Conservation (phyloP, 106 monocot genomes). For the Alisma plantagoaquatica region DNA sequence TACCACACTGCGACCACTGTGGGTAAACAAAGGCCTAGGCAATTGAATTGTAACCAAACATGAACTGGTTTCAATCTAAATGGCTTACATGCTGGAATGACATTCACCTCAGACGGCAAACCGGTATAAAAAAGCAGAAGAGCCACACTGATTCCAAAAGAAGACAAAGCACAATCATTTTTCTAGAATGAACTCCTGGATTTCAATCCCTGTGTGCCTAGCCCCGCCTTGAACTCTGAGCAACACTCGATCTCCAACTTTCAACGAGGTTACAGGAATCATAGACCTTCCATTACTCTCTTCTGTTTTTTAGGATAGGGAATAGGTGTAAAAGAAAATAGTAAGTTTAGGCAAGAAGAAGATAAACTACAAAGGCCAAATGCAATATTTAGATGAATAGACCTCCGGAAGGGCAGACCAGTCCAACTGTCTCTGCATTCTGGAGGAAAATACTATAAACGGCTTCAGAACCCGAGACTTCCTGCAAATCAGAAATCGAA, state of each 20-base stretch:
- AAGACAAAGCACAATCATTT: slow-evolving; percentile 3
- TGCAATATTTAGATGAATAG: too few relatives aligned
- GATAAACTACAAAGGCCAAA: background rate
- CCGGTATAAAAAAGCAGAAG: too few relatives aligned
- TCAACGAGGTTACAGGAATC: slow-evolving; percentile 19
- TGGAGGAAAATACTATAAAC: slow-evolving; percentile 19
- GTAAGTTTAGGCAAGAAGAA: background rate
- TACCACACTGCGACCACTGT: too few relatives aligned
- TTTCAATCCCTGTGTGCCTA: slow-evolving; percentile 23
- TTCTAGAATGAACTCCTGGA: slow-evolving; percentile 23
- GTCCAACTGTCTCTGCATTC: slow-evolving; percentile 29
- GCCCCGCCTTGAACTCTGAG: slow-evolving; percentile 18
- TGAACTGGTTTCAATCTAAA: too few relatives aligned
- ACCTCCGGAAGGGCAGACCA: slow-evolving; percentile 19
- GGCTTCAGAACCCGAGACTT: slow-evolving; percentile 6
- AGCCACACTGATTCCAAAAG: background rate
- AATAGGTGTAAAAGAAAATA: background rate
- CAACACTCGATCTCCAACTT: slow-evolving; percentile 13
- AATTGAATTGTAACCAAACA: too few relatives aligned
- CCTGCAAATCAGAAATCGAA: too few relatives aligned
- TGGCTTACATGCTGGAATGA: too few relatives aligned
- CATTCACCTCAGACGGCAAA: too few relatives aligned
- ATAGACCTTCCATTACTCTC: background rate
- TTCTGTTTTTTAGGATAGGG: too few relatives aligned
- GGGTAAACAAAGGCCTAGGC: too few relatives aligned